Evolutionary conservation across 345 rosid genomes (phyloP).

Genomic region (Rhizophora mangle): DNA sequence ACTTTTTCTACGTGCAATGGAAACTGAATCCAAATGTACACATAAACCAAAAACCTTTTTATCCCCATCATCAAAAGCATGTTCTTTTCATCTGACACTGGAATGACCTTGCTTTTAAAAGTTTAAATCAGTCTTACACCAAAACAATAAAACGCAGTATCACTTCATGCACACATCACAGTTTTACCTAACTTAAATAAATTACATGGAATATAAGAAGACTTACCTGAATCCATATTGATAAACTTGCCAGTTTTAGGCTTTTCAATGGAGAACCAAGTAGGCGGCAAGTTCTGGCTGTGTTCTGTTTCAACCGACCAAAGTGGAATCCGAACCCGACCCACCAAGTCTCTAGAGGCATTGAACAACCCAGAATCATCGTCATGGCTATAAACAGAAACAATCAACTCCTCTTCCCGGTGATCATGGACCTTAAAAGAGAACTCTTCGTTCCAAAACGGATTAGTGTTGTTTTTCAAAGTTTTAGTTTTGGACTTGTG

Average conservation of each 20-base stretch:
- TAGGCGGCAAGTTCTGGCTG: slow-evolving; percentile 65
- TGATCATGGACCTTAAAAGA: slow-evolving; percentile 41
- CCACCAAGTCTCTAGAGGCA: slow-evolving; percentile 44
- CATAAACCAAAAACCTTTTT: too few relatives aligned
- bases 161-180: neutral
- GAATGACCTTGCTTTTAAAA: neutral
- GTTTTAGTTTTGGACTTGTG: slow-evolving; percentile 59
- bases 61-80: too few relatives aligned
- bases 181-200: neutral
- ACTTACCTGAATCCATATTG: slow-evolving; percentile 56
- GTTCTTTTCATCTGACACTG: neutral
- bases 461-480: slow-evolving; percentile 34
- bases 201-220: neutral
- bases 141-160: neutral
- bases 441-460: slow-evolving; percentile 84
- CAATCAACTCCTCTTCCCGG: slow-evolving; percentile 44
- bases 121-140: too few relatives aligned
- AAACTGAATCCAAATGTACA: neutral
- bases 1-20: neutral
- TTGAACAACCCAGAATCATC: slow-evolving; percentile 41
- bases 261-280: slow-evolving; percentile 63
- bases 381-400: slow-evolving; percentile 44
- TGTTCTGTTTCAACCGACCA: slow-evolving; percentile 40
- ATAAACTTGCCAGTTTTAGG: slow-evolving; percentile 44
- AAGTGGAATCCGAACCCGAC: slow-evolving; percentile 57